These are phyloP conservation scores for Oryza australiensis DNA, from an alignment of 176 grass and related monocot genomes.

Conservation along the genomic window DNA sequence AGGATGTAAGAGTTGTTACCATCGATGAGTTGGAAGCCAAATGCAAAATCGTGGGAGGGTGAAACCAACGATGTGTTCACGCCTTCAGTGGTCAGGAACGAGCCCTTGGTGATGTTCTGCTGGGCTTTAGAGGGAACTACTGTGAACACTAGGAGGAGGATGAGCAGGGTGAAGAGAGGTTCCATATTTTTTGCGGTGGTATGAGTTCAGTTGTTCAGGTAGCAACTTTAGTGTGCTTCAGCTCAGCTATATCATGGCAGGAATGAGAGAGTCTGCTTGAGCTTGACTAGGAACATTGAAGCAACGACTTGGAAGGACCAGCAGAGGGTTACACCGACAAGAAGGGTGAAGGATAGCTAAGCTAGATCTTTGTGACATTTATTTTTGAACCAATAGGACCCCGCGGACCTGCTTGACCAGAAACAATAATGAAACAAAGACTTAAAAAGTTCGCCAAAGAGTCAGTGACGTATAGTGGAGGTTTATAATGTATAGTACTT, in stretches of 20 bases:
- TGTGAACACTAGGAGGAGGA: not conserved
- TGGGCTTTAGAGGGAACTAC: not conserved
- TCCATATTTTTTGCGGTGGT: not conserved
- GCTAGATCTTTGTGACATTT: not conserved
- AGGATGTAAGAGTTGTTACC: conserved; percentile 34
- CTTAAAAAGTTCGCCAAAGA: not conserved
- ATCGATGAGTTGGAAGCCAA: conserved; percentile 26
- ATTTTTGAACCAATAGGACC: not conserved
- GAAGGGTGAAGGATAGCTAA: not conserved
- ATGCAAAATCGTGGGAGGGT: conserved; percentile 42
- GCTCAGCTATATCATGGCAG: not conserved
- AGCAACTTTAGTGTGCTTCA: not conserved
- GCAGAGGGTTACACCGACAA: not conserved
- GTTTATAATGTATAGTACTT: not conserved
- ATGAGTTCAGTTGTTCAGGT: not conserved
- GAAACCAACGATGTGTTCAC: not conserved
- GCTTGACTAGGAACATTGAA: not conserved
- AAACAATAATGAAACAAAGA: not conserved
- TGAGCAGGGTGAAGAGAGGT: not conserved
- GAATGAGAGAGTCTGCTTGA: not conserved
- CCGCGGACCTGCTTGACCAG: not conserved
- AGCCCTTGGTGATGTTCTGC: conserved; percentile 8
- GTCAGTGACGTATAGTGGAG: not conserved
- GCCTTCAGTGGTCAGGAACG: not conserved
- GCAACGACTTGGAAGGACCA: not conserved